Conservation (phyloP, 1,284 basidiomycete species). For the Fistulinella cinereoalba region DNA sequence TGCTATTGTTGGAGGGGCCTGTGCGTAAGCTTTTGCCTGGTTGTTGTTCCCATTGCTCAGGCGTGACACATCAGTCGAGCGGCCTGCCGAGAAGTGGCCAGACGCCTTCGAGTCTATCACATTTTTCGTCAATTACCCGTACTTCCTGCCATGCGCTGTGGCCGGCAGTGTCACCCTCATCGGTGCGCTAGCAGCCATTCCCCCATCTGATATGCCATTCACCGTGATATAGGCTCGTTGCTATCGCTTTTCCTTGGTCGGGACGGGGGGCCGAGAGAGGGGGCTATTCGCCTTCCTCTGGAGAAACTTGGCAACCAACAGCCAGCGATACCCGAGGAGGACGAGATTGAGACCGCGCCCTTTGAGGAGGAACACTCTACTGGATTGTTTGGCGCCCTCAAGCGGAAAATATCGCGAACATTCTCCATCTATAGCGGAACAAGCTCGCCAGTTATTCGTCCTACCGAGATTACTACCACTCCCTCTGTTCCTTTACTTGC, state of each 20-base stretch:
- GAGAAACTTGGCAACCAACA: conserved; percentile 59
- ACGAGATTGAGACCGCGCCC: conserved; percentile 43
- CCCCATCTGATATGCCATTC: conserved; percentile 2
- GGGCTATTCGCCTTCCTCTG: conserved; percentile 73
- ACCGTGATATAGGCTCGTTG: conserved; percentile 60
- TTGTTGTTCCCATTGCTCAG: conserved; percentile 6
- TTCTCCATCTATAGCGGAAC: conserved; percentile 54
- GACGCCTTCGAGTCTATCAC: conserved; percentile 60
- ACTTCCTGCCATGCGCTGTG: conserved; percentile 86
- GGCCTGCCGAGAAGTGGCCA: conserved; percentile 84
- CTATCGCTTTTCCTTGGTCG: conserved; percentile 86
- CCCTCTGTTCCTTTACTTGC: conserved; percentile 47
- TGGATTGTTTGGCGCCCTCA: conserved; percentile 39
- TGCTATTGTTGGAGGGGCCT: conserved; percentile 83
- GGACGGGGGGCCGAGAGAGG: conserved; percentile 86
- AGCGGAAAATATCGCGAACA: conserved; percentile 47
- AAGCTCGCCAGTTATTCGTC: conserved; percentile 32
- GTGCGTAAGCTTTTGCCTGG: conserved; percentile 42
- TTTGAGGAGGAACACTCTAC: conserved; percentile 43
- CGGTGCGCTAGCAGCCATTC: conserved; percentile 42
- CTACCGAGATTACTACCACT: conserved; percentile 42
- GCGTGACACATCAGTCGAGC: conserved; percentile 58
- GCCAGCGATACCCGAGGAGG: conserved; percentile 60
- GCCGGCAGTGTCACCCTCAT: conserved; percentile 72
- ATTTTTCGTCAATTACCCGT: conserved; percentile 83